Conservation (phyloP, 202 grass and related monocot genomes). For the Alloteropsis angusta region DNA sequence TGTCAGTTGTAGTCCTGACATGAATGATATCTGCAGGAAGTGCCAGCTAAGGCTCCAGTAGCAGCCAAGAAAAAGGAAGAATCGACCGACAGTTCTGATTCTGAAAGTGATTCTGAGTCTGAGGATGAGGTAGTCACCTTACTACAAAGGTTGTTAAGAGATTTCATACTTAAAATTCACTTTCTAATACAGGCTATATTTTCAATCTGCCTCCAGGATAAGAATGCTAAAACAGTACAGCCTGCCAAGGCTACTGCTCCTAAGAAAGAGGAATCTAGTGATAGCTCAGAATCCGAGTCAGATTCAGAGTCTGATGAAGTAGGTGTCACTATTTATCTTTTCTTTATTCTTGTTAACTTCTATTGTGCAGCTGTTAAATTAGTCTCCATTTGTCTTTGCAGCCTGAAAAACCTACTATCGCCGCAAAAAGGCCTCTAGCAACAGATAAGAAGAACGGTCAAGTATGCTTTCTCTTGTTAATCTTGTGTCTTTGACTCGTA, state of each 20-base stretch:
- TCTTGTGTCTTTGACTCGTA: not conserved
- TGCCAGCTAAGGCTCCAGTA: constrained; percentile 32
- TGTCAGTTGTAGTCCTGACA: not conserved
- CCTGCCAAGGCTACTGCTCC: constrained; percentile 23
- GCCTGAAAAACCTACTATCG: constrained; percentile 41
- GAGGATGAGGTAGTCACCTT: constrained; percentile 36
- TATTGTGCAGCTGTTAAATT: constrained; percentile 4
- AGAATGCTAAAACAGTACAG: constrained; percentile 21
- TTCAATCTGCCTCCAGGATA: constrained; percentile 12
- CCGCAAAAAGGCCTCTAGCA: constrained; percentile 44
- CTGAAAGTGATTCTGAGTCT: constrained; percentile 36
- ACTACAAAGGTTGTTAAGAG: not conserved
- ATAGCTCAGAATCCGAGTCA: constrained; percentile 25
- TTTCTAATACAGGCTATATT: not conserved
- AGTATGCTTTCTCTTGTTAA: constrained; percentile 25
- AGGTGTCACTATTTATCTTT: not conserved
- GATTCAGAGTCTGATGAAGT: constrained; percentile 33
- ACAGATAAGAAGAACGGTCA: constrained; percentile 36
- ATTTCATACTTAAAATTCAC: not conserved
- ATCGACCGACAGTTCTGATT: constrained; percentile 49
- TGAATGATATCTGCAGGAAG: constrained; percentile 19
- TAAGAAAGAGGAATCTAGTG: constrained; percentile 46
- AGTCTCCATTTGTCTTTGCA: constrained; percentile 20
- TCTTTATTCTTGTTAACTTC: not conserved
- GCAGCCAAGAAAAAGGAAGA: constrained; percentile 38